Evolutionary conservation across 495 filamentous ascomycete species (phyloP).

Genomic region (Hypoxylon lenormandii): DNA sequence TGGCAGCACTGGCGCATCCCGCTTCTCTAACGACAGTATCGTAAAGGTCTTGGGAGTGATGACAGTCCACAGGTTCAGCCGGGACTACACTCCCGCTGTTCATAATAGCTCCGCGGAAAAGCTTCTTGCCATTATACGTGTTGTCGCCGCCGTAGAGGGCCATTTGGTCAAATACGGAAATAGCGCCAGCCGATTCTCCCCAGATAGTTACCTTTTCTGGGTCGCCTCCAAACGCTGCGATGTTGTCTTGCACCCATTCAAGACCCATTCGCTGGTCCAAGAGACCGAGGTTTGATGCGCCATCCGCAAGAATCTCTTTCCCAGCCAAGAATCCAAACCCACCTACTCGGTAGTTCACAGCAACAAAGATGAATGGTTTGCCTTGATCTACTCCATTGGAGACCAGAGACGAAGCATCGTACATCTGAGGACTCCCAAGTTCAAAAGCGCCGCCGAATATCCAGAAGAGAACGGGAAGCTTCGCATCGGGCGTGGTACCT

Average conservation of each 20-base stretch:
- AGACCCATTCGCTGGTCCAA: constrained; percentile 75
- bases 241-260: constrained; percentile 74
- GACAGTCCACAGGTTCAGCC: constrained; percentile 71
- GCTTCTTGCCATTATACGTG: constrained; percentile 74
- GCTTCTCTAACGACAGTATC: constrained; percentile 69
- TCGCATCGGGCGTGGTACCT: constrained; percentile 64
- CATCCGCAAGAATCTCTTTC: constrained; percentile 73
- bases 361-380: constrained; percentile 73
- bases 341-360: constrained; percentile 72
- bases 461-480: constrained; percentile 77
- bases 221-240: constrained; percentile 75
- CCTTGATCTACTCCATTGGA: constrained; percentile 62
- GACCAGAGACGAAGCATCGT: constrained; percentile 69
- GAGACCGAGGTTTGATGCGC: constrained; percentile 70
- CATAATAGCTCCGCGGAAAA: constrained; percentile 80
- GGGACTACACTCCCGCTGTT: constrained; percentile 74
- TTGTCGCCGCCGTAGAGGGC: constrained; percentile 74
- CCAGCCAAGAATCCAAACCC: constrained; percentile 72
- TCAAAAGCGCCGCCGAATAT: constrained; percentile 81
- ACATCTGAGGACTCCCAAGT: constrained; percentile 65
- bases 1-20: constrained; percentile 67
- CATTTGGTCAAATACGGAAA: constrained; percentile 78
- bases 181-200: constrained; percentile 78
- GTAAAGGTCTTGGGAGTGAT: constrained; percentile 73
- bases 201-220: constrained; percentile 75